A percentile compares a stretch with the other conserved stretches of the same genome.
These are phyloP conservation scores for Falciphora oryzae DNA, from an alignment of 2,329 filamentous ascomycete genomes.

Conservation along the genomic window DNA sequence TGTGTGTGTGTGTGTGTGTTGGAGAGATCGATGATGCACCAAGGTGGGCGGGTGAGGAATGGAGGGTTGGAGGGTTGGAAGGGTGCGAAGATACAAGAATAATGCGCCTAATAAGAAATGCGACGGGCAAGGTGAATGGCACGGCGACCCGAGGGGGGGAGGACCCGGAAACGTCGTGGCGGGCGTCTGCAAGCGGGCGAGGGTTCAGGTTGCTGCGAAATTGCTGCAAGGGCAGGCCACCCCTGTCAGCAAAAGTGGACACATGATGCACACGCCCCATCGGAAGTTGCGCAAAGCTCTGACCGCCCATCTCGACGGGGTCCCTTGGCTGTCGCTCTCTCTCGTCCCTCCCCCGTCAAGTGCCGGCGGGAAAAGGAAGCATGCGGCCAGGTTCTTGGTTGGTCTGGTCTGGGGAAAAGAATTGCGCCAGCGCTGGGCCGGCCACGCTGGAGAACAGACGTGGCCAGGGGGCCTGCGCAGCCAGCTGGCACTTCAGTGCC, in stretches of 20 bases:
- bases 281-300: not conserved
- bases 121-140: no score
- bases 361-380: not conserved
- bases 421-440: no score
- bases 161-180: not conserved
- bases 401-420: not conserved
- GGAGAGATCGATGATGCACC: not conserved
- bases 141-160: not conserved
- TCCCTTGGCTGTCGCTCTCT: not conserved
- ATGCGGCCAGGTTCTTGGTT: not conserved
- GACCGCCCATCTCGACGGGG: not conserved
- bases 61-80: conserved; percentile 1
- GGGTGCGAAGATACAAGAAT: conserved; percentile 1
- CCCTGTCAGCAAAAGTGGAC: not conserved
- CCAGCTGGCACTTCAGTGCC: not conserved
- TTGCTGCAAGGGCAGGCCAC: not conserved
- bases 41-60: conserved; percentile 2
- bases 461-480: not conserved
- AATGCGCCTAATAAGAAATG: conserved; percentile 8
- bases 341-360: not conserved
- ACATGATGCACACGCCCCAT: not conserved
- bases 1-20: not conserved
- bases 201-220: not conserved
- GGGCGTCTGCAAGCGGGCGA: not conserved
- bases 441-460: not conserved